Percentiles rank a stretch among this genome's conserved stretches.
Conservation (phyloP, 192 early-diverging fungal genomes). For the Spizellomyces punctatus region DNA sequence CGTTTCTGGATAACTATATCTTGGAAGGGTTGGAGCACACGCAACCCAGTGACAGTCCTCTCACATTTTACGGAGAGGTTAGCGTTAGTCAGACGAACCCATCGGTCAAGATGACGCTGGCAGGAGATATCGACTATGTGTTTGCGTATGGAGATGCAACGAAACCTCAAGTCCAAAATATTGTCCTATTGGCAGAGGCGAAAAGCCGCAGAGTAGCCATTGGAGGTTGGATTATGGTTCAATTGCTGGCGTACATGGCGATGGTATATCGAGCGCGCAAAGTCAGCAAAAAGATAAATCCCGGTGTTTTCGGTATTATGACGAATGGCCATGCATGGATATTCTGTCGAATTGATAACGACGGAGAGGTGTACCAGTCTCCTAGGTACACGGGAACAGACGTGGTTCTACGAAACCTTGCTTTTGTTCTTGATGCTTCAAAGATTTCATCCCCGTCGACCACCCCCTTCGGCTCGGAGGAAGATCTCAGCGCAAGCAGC, state of each 20-base stretch:
- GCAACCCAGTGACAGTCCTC: background rate
- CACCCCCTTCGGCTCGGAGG: constrained; percentile 1
- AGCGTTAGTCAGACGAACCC: constrained; percentile 10
- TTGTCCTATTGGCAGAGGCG: background rate
- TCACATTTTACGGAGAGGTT: background rate
- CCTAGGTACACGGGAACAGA: background rate
- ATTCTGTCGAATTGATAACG: constrained; percentile 18
- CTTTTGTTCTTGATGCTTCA: background rate
- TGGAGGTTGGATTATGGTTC: background rate
- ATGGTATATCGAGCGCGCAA: constrained; percentile 5
- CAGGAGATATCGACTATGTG: constrained; percentile 10
- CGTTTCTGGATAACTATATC: background rate
- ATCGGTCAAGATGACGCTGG: background rate
- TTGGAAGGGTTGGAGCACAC: constrained; percentile 6
- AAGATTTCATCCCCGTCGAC: background rate
- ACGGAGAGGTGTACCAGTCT: constrained; percentile 10
- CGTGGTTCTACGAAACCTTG: background rate
- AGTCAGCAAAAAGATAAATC: background rate
- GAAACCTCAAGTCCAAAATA: background rate
- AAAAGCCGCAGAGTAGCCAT: background rate
- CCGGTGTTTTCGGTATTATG: constrained; percentile 12
- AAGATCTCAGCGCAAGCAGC: background rate
- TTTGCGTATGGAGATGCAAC: constrained; percentile 8
- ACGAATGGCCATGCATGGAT: constrained; percentile 14
- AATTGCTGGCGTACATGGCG: constrained; percentile 15